A percentile compares a stretch with the other conserved stretches of the same genome.
These are phyloP conservation scores for Paracamarosporium sp. DNA, from an alignment of 2,329 filamentous ascomycete species.

Conservation along the genomic window DNA sequence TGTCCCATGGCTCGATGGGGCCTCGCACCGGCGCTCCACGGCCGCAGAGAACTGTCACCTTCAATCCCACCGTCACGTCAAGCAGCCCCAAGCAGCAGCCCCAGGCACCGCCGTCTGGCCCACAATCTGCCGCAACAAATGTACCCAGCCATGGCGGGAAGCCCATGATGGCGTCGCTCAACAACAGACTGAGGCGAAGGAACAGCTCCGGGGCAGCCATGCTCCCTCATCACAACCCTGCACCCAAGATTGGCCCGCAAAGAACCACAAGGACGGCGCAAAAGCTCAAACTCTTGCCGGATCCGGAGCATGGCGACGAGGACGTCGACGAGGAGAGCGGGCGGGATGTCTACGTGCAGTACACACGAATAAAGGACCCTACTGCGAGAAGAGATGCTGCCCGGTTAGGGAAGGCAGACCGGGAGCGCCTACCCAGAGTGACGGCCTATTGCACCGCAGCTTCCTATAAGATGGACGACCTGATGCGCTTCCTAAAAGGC, in stretches of 20 bases:
- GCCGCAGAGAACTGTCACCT: constrained; percentile 72
- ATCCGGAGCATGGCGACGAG: constrained; percentile 82
- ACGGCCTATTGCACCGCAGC: constrained; percentile 97
- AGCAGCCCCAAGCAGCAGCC: constrained; percentile 50
- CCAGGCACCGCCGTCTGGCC: constrained; percentile 33
- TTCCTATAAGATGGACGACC: constrained; percentile 85
- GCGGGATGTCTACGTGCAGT: constrained; percentile 95
- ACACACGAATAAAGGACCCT: constrained; percentile 96
- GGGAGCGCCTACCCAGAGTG: constrained; percentile 84
- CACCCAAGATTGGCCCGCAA: constrained; percentile 86
- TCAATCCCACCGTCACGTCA: constrained; percentile 68
- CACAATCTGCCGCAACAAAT: constrained; percentile 32
- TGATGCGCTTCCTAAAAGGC: constrained; percentile 91
- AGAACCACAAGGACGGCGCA: constrained; percentile 94
- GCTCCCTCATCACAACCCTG: constrained; percentile 48
- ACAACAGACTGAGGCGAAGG: constrained; percentile 84
- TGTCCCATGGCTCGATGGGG: constrained; percentile 30
- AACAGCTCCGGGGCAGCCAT: constrained; percentile 78
- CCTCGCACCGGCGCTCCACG: constrained; percentile 35
- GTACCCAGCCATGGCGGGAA: constrained; percentile 48
- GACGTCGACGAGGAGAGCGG: constrained; percentile 85
- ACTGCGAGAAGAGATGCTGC: constrained; percentile 92
- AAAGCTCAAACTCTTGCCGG: constrained; percentile 96
- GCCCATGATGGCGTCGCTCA: constrained; percentile 72
- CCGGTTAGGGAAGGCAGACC: constrained; percentile 88